Conservation (phyloP, 306 rosid species). For the Prosopis cineraria region DNA sequence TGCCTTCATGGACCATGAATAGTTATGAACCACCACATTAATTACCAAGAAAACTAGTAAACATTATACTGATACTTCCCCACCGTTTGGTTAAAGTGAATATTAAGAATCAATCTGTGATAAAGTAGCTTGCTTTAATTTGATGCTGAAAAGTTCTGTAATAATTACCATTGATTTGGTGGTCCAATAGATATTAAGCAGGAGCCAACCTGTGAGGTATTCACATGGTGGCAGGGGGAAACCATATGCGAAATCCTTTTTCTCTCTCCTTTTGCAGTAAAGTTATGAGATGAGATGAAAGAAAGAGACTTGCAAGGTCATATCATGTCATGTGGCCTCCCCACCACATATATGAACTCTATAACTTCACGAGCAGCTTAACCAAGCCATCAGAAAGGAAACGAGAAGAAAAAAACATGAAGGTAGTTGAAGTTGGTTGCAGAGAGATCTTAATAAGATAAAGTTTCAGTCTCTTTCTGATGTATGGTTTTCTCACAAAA, state of each 20-base stretch:
- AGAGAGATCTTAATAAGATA: conserved; percentile 15
- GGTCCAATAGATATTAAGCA: conserved; percentile 30
- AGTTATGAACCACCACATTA: not conserved
- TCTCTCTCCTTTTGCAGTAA: conserved; percentile 30
- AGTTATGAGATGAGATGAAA: conserved; percentile 24
- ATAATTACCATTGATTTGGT: conserved; percentile 28
- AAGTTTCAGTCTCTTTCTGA: conserved; percentile 19
- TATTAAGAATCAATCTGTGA: conserved; percentile 15
- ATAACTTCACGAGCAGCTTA: conserved; percentile 54
- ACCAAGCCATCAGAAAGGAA: conserved; percentile 26
- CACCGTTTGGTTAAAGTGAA: conserved; percentile 24
- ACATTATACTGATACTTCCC: not conserved
- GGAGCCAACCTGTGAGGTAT: conserved; percentile 20
- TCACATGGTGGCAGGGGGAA: conserved; percentile 53
- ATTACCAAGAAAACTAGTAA: not conserved
- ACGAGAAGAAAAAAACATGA: not conserved
- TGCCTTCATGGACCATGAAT: too few relatives aligned
- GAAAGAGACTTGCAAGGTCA: conserved; percentile 29
- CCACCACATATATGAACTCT: conserved; percentile 39
- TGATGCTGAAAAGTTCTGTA: conserved; percentile 7
- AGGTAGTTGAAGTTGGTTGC: conserved; percentile 30
- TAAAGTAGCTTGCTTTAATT: conserved; percentile 1
- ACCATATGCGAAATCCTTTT: conserved; percentile 41
- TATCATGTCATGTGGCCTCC: conserved; percentile 1
- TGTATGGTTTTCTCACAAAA: not conserved